Percentiles rank a stretch among this genome's conserved stretches.
Conservation (phyloP, 1,139 yeast species). For the Candida glucosophila region DNA sequence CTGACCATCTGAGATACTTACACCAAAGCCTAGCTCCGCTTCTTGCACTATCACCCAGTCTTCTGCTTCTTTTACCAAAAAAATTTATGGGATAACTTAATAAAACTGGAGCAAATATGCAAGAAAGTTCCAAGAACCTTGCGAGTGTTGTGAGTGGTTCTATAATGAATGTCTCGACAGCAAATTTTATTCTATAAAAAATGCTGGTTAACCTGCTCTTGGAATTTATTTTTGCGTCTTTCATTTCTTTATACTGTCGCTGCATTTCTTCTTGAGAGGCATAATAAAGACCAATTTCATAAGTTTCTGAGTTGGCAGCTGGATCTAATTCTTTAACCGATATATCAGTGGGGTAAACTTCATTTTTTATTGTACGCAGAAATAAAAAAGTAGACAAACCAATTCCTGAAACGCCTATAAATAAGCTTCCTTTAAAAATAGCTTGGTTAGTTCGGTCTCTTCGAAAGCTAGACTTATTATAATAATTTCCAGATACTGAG, state of each 20-base stretch:
- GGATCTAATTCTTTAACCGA: conserved; percentile 34
- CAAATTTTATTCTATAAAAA: conserved; percentile 29
- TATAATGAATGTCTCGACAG: conserved; percentile 41
- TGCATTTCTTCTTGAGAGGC: conserved; percentile 50
- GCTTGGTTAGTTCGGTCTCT: too few species aligned
- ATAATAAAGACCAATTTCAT: conserved; percentile 56
- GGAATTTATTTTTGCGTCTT: conserved; percentile 16
- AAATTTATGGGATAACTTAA: conserved; percentile 56
- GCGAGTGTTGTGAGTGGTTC: conserved; percentile 66
- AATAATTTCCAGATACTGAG: too few species aligned
- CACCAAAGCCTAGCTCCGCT: conserved; percentile 72
- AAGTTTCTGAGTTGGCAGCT: conserved; percentile 47
- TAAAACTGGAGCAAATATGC: conserved; percentile 65
- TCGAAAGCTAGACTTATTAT: too few species aligned
- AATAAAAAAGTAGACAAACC: conserved; percentile 1
- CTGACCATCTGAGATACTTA: conserved; percentile 50
- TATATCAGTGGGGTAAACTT: conserved; percentile 25
- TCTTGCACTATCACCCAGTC: conserved; percentile 26
- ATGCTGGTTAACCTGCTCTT: conserved; percentile 19
- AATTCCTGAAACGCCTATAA: conserved; percentile 2
- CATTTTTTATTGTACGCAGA: conserved; percentile 13
- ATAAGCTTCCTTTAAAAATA: too few species aligned
- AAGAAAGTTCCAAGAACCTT: conserved; percentile 60
- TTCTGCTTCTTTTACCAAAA: conserved; percentile 40
- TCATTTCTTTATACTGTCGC: conserved; percentile 15